Evolutionary conservation across 148 eudicot species (phyloP), one percentile per base, ranked within the genome.

Genomic region (Mesembryanthemum crystallinum): DNA sequence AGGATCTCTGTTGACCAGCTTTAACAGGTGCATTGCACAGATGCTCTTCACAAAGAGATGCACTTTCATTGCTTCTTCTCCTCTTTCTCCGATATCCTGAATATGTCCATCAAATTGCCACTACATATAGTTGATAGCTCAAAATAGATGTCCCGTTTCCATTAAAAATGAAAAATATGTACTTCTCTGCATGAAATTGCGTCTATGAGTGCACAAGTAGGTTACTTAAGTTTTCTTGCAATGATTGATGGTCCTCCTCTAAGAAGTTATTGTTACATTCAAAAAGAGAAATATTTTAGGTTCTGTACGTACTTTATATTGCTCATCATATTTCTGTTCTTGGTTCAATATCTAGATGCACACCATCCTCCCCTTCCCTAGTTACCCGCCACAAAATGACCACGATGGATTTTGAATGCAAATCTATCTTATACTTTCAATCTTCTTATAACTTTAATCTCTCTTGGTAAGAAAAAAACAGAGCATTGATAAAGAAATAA

Each of bases 71-170:
- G 29, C 60, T 37, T 80, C 88, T 84, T 82, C 78, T 81, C 82
- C 87, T 86, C 87, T 85, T 90, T 80, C 59, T 82, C 73, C 51
- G 69, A 51, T 59, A 52, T 61, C 83, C 94, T 88, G 86, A 52
- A 79, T 80, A 64, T 68, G 69, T 14, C 30, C 61, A 83, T 57
- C 76, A 69, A 57, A 61, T 60, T 29, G 29, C 58, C 30, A 81
- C 14, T 27, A 29, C 37, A 49, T 43, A 72, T 3, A 10, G 21
- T 45, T n/a, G 25, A 8, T 21, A 63, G 45, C 71, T 35, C 42
- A 30, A 33, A 39, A 65, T 15, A 39, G 59, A 64, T 28, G 15
- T 57, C 21, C 43, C 8, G n/a, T 23, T 68, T 66, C 5, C 54
- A 49, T 9, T 30, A 12, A 1, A 12, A 37, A 51, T 29, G 51